phyloP scores from a whole-genome alignment of 2,329 filamentous ascomycete species.

The Escovopsis sp. region DNA sequence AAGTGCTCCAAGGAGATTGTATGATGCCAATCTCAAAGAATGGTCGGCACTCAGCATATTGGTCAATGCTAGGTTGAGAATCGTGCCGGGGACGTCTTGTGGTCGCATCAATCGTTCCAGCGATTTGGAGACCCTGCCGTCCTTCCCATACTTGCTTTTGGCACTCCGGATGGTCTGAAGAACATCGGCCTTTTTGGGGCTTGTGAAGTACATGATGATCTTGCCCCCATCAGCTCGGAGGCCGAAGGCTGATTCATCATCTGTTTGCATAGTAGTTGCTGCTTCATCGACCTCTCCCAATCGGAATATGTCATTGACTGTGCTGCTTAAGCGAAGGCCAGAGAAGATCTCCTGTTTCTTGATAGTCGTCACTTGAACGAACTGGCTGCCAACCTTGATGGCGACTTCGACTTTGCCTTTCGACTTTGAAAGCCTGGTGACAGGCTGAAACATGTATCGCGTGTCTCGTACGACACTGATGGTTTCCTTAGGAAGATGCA shows the following conservation, averaged over 20 bases:
- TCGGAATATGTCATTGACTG: slow-evolving; percentile 55
- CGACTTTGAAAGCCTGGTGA: slow-evolving; percentile 50
- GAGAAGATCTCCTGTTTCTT: slow-evolving; percentile 55
- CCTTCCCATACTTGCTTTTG: slow-evolving; percentile 49
- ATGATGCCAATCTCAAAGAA: slow-evolving; percentile 45
- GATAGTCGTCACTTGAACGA: slow-evolving; percentile 52
- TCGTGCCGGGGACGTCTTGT: slow-evolving; percentile 54
- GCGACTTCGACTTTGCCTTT: slow-evolving; percentile 56
- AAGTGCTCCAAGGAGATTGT: slow-evolving; percentile 50
- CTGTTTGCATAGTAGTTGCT: slow-evolving; percentile 45
- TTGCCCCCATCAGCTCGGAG: slow-evolving; percentile 53
- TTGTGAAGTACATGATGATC: slow-evolving; percentile 58
- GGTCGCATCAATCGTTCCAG: slow-evolving; percentile 51
- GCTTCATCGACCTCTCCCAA: slow-evolving; percentile 53
- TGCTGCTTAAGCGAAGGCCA: slow-evolving; percentile 43
- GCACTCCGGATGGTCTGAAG: slow-evolving; percentile 46
- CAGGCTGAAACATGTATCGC: slow-evolving; percentile 48
- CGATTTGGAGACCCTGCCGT: slow-evolving; percentile 42
- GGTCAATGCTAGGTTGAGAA: slow-evolving; percentile 51
- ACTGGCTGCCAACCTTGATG: slow-evolving; percentile 54
- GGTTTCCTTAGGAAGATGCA: slow-evolving; percentile 54
- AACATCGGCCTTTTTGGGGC: slow-evolving; percentile 46
- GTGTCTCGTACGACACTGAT: slow-evolving; percentile 53
- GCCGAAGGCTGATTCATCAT: slow-evolving; percentile 53
- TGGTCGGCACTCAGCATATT: slow-evolving; percentile 50